A percentile compares a stretch with the other conserved stretches of the same genome.
Evolutionary conservation across 345 rosid genomes (phyloP).

Genomic region (Odontarrhena argentea): DNA sequence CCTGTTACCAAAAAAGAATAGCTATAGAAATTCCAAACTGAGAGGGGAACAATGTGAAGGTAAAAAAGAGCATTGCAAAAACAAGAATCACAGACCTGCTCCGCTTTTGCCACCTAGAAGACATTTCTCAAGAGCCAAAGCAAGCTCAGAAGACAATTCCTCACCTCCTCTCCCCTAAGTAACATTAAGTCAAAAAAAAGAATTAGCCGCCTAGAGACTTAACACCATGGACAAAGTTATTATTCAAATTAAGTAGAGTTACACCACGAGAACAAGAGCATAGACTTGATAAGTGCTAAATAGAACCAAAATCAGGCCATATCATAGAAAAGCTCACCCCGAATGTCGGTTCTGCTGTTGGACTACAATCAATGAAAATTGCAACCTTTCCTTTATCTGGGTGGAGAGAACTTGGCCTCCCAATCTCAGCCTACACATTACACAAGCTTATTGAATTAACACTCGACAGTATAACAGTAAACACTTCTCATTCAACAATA

Average conservation of each 20-base stretch:
- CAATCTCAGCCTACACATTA: constrained; percentile 76
- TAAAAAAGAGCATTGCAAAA: not conserved
- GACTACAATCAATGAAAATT: constrained; percentile 79
- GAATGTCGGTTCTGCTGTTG: constrained; percentile 79
- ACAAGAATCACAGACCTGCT: constrained; percentile 56
- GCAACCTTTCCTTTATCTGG: constrained; percentile 87
- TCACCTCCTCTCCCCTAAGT: constrained; percentile 92
- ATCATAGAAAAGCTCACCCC: constrained; percentile 55
- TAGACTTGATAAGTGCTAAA: constrained; percentile 7
- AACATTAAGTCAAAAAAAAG: constrained; percentile 7
- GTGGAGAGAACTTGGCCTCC: constrained; percentile 70
- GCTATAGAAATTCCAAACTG: constrained; percentile 21
- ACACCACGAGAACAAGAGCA: constrained; percentile 8
- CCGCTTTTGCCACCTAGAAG: constrained; percentile 92
- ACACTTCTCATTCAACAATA: constrained; percentile 7
- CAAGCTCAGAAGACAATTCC: constrained; percentile 82
- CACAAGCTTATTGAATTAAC: constrained; percentile 12
- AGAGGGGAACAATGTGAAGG: constrained; percentile 6
- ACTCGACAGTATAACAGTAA: not conserved
- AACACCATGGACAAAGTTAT: constrained; percentile 7
- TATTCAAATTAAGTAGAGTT: not conserved
- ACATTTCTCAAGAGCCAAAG: constrained; percentile 66
- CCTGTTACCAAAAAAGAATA: constrained; percentile 49
- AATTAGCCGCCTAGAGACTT: constrained; percentile 16
- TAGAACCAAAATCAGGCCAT: constrained; percentile 10